Conservation (phyloP, 345 rosid species). For the Aethionema arabicum region DNA sequence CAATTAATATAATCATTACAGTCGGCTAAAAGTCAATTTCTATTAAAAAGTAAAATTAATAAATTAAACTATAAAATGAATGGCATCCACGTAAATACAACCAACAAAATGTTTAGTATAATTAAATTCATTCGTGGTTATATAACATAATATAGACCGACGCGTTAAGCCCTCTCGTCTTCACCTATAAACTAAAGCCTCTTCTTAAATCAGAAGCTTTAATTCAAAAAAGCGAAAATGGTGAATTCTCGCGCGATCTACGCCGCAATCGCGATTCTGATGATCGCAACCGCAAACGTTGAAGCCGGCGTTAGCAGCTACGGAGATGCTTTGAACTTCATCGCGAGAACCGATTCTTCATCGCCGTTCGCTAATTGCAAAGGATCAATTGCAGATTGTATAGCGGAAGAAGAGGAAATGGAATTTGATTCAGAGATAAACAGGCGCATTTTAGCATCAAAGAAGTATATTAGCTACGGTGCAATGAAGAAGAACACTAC, state of each 20-base stretch:
- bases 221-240: not conserved
- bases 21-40: too few relatives aligned
- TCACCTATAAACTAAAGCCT: not conserved
- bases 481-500: slow-evolving; percentile 73
- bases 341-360: slow-evolving; percentile 38
- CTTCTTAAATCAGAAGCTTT: not conserved
- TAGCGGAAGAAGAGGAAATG: slow-evolving; percentile 59
- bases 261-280: slow-evolving; percentile 15
- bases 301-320: slow-evolving; percentile 47
- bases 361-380: slow-evolving; percentile 32
- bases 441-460: slow-evolving; percentile 68
- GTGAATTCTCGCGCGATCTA: slow-evolving; percentile 25
- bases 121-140: too few relatives aligned
- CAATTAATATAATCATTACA: too few relatives aligned
- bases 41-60: too few relatives aligned
- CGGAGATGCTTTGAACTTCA: slow-evolving; percentile 41
- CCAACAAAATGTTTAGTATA: too few relatives aligned
- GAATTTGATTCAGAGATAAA: slow-evolving; percentile 68
- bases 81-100: too few relatives aligned
- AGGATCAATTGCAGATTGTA: slow-evolving; percentile 51
- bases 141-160: too few relatives aligned
- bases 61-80: too few relatives aligned
- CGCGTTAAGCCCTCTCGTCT: too few relatives aligned
- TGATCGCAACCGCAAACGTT: slow-evolving; percentile 26
- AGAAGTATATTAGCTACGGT: slow-evolving; percentile 75